Base-by-base conservation (phyloP, 1,139 yeast species). In the Diutina sp. region DNA sequence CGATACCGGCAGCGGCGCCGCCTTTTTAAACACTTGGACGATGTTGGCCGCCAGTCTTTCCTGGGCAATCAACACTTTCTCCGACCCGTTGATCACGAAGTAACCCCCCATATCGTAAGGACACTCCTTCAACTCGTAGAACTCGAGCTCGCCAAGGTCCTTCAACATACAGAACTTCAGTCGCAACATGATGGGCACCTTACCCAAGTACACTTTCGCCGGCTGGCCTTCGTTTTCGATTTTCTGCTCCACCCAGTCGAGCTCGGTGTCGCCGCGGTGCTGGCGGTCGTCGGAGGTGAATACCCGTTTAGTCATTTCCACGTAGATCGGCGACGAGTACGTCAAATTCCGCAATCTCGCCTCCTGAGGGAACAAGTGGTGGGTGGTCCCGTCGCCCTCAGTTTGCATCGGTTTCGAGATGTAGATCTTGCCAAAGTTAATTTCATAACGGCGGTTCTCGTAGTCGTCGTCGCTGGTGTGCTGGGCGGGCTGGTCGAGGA, bases 41-140 rank as follows among this genome's bases (percentile, higher is more conserved):
- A 93, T 93, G 68, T 93, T 93, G 58, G 99, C 99, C 7, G 99
- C 98, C 63, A 95, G 85, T 73, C 99, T 84, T 73, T 93, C 99
- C 73, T 93, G 99, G 29, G 99, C 99, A 76, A 93, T 93, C 67
- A 93, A 79, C 59, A 93, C 99, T 72, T 93, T 93, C 72, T 93
- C 99, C 30, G 97, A 90, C 65, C 99, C 99, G 74, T 93, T 93
- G 67, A 93, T 93, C 65, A 93, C 95, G 68, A 93, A 93, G 72
- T 93, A 93, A 61, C 99, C 99, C 71, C 99, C 99, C 93, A 90
- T 93, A 78, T 93, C 99, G 71, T 89, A 93, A 38, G 99, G 99
- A 74, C 99, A 93, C 73, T 93, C 99, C 72, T 93, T 91, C 67
- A 93, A 82, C 66, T 91, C 96, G 71, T 90, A 93, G 66, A 91